These are phyloP conservation scores for Epichloe sylvatica DNA, from an alignment of 2,329 filamentous ascomycete genomes.

Conservation along the genomic window DNA sequence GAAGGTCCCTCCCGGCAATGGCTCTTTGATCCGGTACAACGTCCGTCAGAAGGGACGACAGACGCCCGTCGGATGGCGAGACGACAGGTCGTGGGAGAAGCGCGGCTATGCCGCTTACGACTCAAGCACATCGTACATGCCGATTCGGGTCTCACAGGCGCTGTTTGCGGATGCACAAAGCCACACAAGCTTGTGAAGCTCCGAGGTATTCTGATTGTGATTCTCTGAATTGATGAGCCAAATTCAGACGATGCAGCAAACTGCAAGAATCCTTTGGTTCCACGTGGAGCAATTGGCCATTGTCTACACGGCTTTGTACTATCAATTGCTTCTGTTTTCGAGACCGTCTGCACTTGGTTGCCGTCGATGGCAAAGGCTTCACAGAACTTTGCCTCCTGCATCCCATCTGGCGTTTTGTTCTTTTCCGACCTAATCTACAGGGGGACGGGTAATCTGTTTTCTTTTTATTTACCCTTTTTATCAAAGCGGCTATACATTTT, in stretches of 20 bases:
- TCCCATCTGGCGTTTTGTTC: background rate
- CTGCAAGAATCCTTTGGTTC: background rate
- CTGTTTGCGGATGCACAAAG: slow-evolving; percentile 1
- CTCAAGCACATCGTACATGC: slow-evolving; percentile 23
- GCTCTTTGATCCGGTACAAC: slow-evolving; percentile 32
- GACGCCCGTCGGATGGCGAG: slow-evolving; percentile 11
- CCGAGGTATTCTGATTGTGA: background rate
- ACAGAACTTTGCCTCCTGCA: slow-evolving; percentile 6
- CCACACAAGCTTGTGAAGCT: background rate
- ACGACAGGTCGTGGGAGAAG: slow-evolving; percentile 18
- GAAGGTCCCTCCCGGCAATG: slow-evolving; percentile 29
- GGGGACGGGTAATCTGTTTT: background rate
- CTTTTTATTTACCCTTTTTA: background rate
- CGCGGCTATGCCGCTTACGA: slow-evolving; percentile 21
- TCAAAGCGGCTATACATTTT: background rate
- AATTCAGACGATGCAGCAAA: background rate
- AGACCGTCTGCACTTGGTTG: slow-evolving; percentile 1
- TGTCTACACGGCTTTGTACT: background rate
- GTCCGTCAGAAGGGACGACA: slow-evolving; percentile 27
- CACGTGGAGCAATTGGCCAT: background rate
- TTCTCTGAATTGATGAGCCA: background rate
- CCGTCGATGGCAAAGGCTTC: slow-evolving; percentile 1
- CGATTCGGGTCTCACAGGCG: slow-evolving; percentile 11
- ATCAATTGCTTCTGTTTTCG: background rate
- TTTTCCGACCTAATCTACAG: background rate